Percentiles rank a stretch among this genome's conserved stretches.
Conservation (phyloP, 2,329 filamentous ascomycete species). For the Monilinia laxa region DNA sequence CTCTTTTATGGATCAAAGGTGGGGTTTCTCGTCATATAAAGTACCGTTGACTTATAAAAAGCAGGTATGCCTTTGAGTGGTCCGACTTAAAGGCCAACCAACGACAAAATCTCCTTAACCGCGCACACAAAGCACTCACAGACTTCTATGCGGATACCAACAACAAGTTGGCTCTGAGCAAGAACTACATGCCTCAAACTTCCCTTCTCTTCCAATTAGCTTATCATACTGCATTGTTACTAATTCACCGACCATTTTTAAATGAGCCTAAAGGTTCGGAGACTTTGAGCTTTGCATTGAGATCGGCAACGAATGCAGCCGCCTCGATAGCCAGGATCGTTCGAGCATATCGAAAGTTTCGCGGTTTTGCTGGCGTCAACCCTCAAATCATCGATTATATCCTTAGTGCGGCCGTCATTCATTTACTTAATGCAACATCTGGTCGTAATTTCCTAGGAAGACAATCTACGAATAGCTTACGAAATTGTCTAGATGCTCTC, state of each 20-base stretch:
- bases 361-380: slow-evolving; percentile 1
- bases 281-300: not conserved
- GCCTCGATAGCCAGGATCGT: slow-evolving; percentile 8
- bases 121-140: slow-evolving; percentile 8
- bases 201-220: slow-evolving; percentile 12
- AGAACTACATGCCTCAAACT: slow-evolving; percentile 12
- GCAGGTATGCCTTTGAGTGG: slow-evolving; percentile 9
- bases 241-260: not conserved
- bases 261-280: slow-evolving; percentile 9
- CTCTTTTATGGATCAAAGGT: slow-evolving; percentile 30
- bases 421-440: slow-evolving; percentile 7
- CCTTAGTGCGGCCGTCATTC: slow-evolving; percentile 2
- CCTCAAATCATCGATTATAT: slow-evolving; percentile 9
- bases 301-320: slow-evolving; percentile 10
- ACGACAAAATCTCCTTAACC: slow-evolving; percentile 5
- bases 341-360: slow-evolving; percentile 5
- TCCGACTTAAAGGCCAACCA: not conserved
- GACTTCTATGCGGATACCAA: not conserved
- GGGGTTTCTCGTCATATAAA: not conserved
- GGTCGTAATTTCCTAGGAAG: slow-evolving; percentile 8
- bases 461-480: slow-evolving; percentile 8
- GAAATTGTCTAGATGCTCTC: not conserved
- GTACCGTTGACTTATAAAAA: not conserved
- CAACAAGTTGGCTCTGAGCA: slow-evolving; percentile 3
- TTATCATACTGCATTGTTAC: slow-evolving; percentile 8